Evolutionary conservation across 2,329 filamentous ascomycete species (phyloP).

Genomic region (Penicillium sp.): DNA sequence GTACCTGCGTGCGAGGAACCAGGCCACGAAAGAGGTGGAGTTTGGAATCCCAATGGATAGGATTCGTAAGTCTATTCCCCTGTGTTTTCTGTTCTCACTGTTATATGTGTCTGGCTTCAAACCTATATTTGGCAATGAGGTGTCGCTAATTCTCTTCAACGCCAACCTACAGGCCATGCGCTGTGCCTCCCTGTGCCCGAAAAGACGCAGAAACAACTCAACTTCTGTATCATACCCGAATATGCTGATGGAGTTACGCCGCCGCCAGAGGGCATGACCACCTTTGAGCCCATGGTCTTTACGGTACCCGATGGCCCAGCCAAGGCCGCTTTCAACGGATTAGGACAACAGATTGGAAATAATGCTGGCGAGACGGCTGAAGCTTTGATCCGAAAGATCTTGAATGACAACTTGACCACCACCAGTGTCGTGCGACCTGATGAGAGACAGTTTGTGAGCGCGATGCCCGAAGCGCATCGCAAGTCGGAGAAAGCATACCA

Average conservation of each 20-base stretch:
- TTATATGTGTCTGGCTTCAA: not conserved
- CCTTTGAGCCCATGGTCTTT: constrained; percentile 60
- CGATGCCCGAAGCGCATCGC: constrained; percentile 60
- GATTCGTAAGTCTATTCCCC: constrained; percentile 44
- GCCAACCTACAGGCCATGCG: constrained; percentile 50
- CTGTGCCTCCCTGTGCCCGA: constrained; percentile 65
- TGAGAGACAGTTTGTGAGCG: constrained; percentile 61
- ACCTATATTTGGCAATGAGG: not conserved
- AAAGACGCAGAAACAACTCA: constrained; percentile 64
- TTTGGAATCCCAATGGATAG: constrained; percentile 54
- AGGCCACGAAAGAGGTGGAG: constrained; percentile 55
- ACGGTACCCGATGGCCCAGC: constrained; percentile 58
- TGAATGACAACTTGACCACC: constrained; percentile 53
- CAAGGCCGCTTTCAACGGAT: constrained; percentile 46
- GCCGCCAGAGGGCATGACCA: constrained; percentile 43
- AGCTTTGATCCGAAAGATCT: constrained; percentile 42
- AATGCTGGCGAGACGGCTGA: constrained; percentile 51
- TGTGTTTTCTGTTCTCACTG: not conserved
- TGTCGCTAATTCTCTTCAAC: constrained; percentile 9
- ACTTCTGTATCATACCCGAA: constrained; percentile 61
- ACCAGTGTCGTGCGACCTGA: constrained; percentile 55
- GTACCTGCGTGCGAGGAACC: constrained; percentile 53
- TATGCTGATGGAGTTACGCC: constrained; percentile 53
- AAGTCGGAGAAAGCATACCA: constrained; percentile 66
- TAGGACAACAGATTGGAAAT: constrained; percentile 47